These are phyloP conservation scores for Citrullus amarus DNA, from an alignment of 306 rosid genomes.

Conservation along the genomic window DNA sequence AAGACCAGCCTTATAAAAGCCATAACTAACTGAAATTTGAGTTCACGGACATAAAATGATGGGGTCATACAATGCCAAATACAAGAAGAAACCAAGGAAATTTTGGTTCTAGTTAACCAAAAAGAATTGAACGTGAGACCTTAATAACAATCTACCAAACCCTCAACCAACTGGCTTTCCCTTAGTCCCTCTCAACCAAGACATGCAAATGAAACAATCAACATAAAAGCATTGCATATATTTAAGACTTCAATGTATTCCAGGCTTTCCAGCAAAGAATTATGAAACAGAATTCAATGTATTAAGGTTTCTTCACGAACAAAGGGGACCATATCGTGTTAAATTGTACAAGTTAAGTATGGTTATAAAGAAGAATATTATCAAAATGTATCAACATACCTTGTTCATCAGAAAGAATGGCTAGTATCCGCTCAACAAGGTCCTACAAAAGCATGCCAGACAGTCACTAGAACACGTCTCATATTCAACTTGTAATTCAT, in stretches of 20 bases:
- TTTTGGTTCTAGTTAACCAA: background rate
- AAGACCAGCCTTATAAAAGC: background rate
- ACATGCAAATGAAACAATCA: background rate
- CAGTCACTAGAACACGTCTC: background rate
- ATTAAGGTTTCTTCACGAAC: background rate
- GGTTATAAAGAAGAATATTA: background rate
- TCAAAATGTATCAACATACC: slow-evolving; percentile 29
- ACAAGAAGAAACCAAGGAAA: background rate
- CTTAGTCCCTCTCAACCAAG: background rate
- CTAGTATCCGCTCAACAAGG: slow-evolving; percentile 71
- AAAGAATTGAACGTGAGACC: background rate
- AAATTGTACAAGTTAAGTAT: background rate
- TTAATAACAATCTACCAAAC: background rate
- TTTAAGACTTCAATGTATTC: background rate
- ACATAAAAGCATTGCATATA: background rate
- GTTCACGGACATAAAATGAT: background rate
- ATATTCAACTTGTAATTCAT: background rate
- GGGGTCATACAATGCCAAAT: background rate
- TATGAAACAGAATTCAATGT: background rate
- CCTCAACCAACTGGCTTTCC: background rate
- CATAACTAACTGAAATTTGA: background rate
- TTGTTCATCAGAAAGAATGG: slow-evolving; percentile 69
- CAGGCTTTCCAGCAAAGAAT: background rate
- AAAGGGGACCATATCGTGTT: background rate
- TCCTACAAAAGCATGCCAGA: slow-evolving; percentile 45